phyloP scores from a whole-genome alignment of 371 early-diverging fungal species.

The Mucor piriformis region DNA sequence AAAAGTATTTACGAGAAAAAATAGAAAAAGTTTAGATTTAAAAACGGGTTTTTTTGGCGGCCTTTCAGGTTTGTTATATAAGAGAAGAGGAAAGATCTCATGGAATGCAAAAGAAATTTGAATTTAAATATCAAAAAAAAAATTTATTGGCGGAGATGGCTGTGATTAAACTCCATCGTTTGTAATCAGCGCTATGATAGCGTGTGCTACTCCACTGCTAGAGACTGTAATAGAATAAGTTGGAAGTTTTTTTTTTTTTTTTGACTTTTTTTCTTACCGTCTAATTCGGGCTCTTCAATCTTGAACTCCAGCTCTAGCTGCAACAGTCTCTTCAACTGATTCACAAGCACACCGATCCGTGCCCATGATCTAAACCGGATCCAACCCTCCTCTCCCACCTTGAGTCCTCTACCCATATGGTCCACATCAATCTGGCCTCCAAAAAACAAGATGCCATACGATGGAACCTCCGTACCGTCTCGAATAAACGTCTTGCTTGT shows the following conservation, averaged over 20 bases:
- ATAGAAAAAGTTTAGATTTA: background rate
- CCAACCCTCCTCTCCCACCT: conserved; percentile 61
- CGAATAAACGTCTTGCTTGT: conserved; percentile 77
- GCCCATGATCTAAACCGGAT: conserved; percentile 79
- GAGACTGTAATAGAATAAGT: conserved; percentile 13
- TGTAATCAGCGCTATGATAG: conserved; percentile 29
- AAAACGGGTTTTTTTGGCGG: conserved; percentile 19
- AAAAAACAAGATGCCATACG: conserved; percentile 76
- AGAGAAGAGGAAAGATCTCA: conserved; percentile 30
- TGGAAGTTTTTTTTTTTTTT: background rate
- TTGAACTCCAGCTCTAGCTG: conserved; percentile 70
- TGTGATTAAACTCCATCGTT: conserved; percentile 24
- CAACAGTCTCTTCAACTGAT: conserved; percentile 70
- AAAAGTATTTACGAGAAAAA: background rate
- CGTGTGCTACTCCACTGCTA: conserved; percentile 27
- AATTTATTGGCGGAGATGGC: background rate
- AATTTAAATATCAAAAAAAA: conserved; percentile 6
- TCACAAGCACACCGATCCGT: conserved; percentile 78
- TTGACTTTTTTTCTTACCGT: no score
- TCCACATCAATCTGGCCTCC: conserved; percentile 73
- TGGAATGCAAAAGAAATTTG: background rate
- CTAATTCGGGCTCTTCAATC: conserved; percentile 68
- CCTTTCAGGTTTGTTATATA: conserved; percentile 24
- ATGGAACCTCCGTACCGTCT: conserved; percentile 71
- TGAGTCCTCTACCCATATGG: conserved; percentile 65